Percentiles rank a stretch among this genome's conserved stretches.
These are phyloP conservation scores for Metschnikowia cerradonensis DNA, from an alignment of 805 yeast species.

Conservation along the genomic window DNA sequence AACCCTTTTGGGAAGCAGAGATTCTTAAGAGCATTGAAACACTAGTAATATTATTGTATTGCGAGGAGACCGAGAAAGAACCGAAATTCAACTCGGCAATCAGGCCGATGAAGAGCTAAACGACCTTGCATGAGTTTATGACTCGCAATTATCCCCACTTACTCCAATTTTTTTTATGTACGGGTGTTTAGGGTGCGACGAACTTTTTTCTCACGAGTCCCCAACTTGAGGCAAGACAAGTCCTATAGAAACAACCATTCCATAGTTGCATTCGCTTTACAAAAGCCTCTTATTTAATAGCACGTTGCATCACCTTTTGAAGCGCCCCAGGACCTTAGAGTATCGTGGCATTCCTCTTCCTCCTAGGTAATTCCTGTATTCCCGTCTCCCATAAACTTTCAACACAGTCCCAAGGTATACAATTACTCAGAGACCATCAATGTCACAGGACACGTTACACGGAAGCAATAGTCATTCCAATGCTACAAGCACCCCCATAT, in stretches of 20 bases:
- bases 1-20: not conserved
- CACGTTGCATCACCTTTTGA: not conserved
- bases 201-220: slow-evolving; percentile 2
- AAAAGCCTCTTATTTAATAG: not conserved
- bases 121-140: not conserved
- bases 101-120: not conserved
- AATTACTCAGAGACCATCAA: not conserved
- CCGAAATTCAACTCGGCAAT: not conserved
- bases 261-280: not conserved
- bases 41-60: too few relatives aligned
- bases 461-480: slow-evolving; percentile 1
- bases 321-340: not conserved
- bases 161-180: not conserved
- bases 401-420: not conserved
- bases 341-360: not conserved
- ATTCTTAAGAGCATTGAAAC: too few relatives aligned
- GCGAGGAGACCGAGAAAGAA: not conserved
- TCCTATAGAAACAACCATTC: not conserved
- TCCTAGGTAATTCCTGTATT: not conserved
- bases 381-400: not conserved
- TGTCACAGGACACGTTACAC: slow-evolving; percentile 2
- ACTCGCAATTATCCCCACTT: not conserved
- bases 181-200: slow-evolving; percentile 1
- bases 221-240: not conserved
- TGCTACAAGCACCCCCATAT: slow-evolving; percentile 27